phyloP scores from a whole-genome alignment of 345 rosid genomes.

The Mangifera indica region DNA sequence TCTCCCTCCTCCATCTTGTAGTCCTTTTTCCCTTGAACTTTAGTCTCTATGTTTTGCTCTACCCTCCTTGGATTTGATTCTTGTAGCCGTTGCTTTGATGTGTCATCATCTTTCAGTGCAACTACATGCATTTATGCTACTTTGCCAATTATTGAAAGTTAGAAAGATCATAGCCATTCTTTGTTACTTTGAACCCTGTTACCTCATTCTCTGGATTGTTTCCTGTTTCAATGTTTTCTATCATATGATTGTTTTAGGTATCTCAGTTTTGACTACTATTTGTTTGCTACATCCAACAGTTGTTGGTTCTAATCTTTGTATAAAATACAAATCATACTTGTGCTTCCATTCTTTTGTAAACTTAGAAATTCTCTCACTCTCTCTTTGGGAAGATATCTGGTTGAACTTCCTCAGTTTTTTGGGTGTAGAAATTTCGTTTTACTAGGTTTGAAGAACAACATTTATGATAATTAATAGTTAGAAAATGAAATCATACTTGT shows the following conservation, averaged over 20 bases:
- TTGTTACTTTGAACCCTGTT: neutral
- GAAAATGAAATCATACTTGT: neutral
- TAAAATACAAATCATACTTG: neutral
- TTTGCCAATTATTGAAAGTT: neutral
- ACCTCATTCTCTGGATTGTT: too few relatives aligned
- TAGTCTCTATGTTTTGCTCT: neutral
- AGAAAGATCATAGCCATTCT: neutral
- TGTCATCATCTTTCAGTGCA: neutral
- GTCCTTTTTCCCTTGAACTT: neutral
- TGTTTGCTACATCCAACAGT: neutral
- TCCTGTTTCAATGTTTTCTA: neutral
- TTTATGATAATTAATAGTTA: neutral
- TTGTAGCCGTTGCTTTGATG: neutral
- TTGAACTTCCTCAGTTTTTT: constrained; percentile 1
- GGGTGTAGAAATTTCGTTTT: neutral
- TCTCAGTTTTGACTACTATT: neutral
- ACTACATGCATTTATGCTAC: neutral
- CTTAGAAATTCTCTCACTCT: neutral
- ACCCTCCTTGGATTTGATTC: neutral
- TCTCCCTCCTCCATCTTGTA: neutral
- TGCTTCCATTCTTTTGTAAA: neutral
- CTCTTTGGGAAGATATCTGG: neutral
- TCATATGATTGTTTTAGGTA: neutral
- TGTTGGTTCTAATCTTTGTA: neutral
- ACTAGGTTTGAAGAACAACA: neutral